Base-by-base conservation (phyloP, 2,329 filamentous ascomycete species). In the Botrytis galanthina region DNA sequence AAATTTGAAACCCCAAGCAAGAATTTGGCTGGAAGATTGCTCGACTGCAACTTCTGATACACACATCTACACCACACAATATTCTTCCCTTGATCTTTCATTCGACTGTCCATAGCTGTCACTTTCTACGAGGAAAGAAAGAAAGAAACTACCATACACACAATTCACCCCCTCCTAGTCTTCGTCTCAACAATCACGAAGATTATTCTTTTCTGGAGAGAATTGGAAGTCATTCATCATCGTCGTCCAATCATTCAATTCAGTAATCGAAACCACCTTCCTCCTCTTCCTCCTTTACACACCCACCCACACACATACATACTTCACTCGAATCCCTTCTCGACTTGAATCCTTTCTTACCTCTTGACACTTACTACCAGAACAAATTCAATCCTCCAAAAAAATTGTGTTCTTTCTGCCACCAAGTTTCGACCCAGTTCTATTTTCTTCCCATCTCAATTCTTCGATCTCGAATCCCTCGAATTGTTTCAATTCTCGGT, bases 31-130 rank as follows among this genome's bases (percentile, higher is more conserved):
- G 73, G 60, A 54, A 39, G 42, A 63, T 32, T 71, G 70, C 59
- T 71, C 44, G 48, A 67, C 18, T 60, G 70, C 46, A 72, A 16
- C 69, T 63, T 62, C 32, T 16, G 26, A 44, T 60, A n/a, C 22
- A 59, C 37, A 42, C n/a, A 48, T 42, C 51, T 54, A 69, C 51
- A 67, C 72, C 73, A 60, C 63, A 16, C 63, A 42, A 71, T 63
- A 71, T 74, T 73, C 77, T 75, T 54, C 75, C 72, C 72, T 75
- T 70, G 37, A 48, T 57, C 76, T 70, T 72, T 70, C 72, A 73
- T 72, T 77, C 75, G 76, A 75, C 77, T 73, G 75, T 77, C 76
- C 76, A 76, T 78, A 77, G 75, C 77, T 78, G 76, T 78, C 77
- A 76, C 59, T 74, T 75, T 73, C 74, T 59, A 48, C 67, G 29